Evolutionary conservation across 441 rosid genomes (phyloP), one percentile per base, ranked within the genome.

Genomic region (Erodium texanum): DNA sequence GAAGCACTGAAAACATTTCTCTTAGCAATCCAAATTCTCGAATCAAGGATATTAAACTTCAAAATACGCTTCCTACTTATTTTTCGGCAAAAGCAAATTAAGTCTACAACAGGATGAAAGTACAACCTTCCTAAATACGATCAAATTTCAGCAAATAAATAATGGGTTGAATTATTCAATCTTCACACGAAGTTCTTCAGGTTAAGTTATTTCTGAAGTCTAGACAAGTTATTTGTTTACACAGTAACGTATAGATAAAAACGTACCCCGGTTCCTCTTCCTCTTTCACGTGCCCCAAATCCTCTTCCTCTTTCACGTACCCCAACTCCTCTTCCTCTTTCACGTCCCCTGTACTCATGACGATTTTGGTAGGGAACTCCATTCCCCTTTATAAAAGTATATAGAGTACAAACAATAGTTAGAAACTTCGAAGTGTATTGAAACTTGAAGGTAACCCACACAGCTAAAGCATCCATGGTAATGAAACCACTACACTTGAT

Each of bases 291-390:
- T 29, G 6, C 34, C 34, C 84, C 83, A 69, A 77, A 69, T 81
- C 96, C 95, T 79, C 96, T 84, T 45, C 54, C 54, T 29, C 34
- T 29, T 29, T 29, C 34, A 29, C 34, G 34, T 29, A 5, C 34
- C 34, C 84, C 83, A 70, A 77, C 69, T 81, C 96, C 95, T 45
- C 95, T 76, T 45, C 58, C 58, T 50, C 95, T 76, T 73, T 78
- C 96, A 19, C 83, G 91, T 59, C 91, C 93, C 67, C 86, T 80
- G 68, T 84, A 82, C 75, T 85, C 90, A 77, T 83, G 76, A 67
- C 68, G 86, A 62, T 72, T 7, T 66, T 83, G 82, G 70, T 65
- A 82, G 24, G 90, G 82, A 78, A 85, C 83, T 64, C 90, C 95
- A 70, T 87, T 86, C 69, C 84, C 84, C 93, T 86, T 74, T 43